A percentile compares a stretch with the other conserved stretches of the same genome.
phyloP scores from a whole-genome alignment of 2,329 filamentous ascomycete species.

The Neophaeococcomyces mojaviensis region DNA sequence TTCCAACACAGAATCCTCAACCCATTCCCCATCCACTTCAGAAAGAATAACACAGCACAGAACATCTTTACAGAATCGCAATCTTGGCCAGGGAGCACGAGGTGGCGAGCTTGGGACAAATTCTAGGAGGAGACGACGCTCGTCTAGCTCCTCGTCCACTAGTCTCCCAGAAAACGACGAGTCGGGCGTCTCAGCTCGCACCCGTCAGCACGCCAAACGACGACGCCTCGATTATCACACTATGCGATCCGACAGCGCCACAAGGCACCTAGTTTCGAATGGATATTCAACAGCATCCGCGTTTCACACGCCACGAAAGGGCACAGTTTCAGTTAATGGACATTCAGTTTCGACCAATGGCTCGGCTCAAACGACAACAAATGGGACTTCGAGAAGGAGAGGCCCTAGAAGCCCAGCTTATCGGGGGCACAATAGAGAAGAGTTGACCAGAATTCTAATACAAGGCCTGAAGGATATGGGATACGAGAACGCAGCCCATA shows the following conservation, averaged over 20 bases:
- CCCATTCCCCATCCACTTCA: constrained; percentile 28
- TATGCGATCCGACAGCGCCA: constrained; percentile 57
- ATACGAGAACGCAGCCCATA: constrained; percentile 68
- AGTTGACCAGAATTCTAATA: constrained; percentile 86
- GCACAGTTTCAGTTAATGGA: constrained; percentile 49
- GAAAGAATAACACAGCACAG: constrained; percentile 1
- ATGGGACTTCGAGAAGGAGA: constrained; percentile 31
- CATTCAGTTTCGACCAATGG: constrained; percentile 32
- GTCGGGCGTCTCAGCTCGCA: constrained; percentile 17
- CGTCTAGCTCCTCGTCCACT: constrained; percentile 25
- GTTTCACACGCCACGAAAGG: constrained; percentile 45
- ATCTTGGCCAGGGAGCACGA: background rate
- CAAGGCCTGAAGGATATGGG: constrained; percentile 86
- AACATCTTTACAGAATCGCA: background rate
- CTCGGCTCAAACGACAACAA: constrained; percentile 33
- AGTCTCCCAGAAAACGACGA: constrained; percentile 26
- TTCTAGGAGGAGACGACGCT: constrained; percentile 9
- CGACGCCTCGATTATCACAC: constrained; percentile 46
- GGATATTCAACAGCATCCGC: constrained; percentile 51
- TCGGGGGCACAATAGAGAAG: constrained; percentile 81
- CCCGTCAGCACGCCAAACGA: constrained; percentile 44
- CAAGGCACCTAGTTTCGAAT: constrained; percentile 44
- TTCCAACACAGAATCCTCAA: constrained; percentile 42
- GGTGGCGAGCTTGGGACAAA: constrained; percentile 12
- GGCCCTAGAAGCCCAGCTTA: constrained; percentile 45